Evolutionary conservation across 768 basidiomycete species (phyloP).

Genomic region (Amanita jacksonii): DNA sequence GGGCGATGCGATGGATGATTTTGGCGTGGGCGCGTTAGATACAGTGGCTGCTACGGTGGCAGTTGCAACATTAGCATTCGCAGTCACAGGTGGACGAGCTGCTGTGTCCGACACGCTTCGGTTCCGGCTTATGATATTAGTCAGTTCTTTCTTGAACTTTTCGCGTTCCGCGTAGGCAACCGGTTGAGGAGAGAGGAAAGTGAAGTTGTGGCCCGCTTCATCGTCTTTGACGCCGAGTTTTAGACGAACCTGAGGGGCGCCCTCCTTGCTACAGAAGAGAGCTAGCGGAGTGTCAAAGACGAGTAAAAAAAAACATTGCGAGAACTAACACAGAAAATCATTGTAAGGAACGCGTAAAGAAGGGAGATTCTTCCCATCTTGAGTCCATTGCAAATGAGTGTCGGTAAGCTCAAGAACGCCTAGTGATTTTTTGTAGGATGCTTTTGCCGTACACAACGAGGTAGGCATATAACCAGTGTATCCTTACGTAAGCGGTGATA

Average conservation of each 20-base stretch:
- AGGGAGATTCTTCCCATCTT: slow-evolving; percentile 56
- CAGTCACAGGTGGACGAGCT: slow-evolving; percentile 20
- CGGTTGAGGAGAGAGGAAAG: slow-evolving; percentile 59
- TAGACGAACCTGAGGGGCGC: slow-evolving; percentile 67
- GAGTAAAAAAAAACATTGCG: slow-evolving; percentile 37
- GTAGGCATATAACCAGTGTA: slow-evolving; percentile 42
- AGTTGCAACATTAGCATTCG: slow-evolving; percentile 12
- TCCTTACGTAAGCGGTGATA: slow-evolving; percentile 18
- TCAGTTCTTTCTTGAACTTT: slow-evolving; percentile 73
- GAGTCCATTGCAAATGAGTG: slow-evolving; percentile 70
- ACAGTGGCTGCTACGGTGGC: slow-evolving; percentile 14
- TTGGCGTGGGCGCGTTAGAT: slow-evolving; percentile 24
- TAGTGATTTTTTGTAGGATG: slow-evolving; percentile 75
- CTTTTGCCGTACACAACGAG: slow-evolving; percentile 61
- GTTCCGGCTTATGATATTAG: slow-evolving; percentile 68
- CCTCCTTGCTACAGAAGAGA: slow-evolving; percentile 81
- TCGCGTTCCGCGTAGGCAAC: slow-evolving; percentile 66
- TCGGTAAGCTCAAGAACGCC: slow-evolving; percentile 72
- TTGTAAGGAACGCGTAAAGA: slow-evolving; percentile 52
- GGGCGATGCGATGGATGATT: slow-evolving; percentile 22
- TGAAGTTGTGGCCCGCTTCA: slow-evolving; percentile 75
- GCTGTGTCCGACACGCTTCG: slow-evolving; percentile 32
- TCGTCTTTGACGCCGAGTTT: slow-evolving; percentile 64
- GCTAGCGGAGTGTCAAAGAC: slow-evolving; percentile 36
- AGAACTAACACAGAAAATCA: slow-evolving; percentile 52